Base-by-base conservation (phyloP, 2,329 filamentous ascomycete genomes). In the Daldinia sp. region DNA sequence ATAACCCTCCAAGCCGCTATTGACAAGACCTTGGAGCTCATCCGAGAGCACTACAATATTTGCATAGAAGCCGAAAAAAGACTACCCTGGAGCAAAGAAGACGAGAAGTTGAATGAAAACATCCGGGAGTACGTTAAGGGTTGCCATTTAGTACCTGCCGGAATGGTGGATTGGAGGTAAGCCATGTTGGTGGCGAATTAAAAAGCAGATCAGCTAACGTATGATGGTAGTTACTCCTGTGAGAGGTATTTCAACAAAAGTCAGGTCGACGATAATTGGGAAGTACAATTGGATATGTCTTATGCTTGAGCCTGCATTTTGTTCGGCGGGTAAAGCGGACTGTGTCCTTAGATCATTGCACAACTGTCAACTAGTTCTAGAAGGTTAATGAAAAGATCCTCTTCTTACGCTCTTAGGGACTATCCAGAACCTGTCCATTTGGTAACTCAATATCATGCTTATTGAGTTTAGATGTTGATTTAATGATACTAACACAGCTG, bases 41-140 rank as follows among this genome's bases (percentile, higher is more conserved):
- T 78, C 18, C 74, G 74, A 6, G 70, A 76, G 26, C 76, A 76
- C 57, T 77, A 78, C 54, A 66, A 39, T 4, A 72, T 74, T 35
- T 77, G 75, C 33, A 68, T 75, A 0, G 75, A 70, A 0, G 76
- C 76, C 1, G 75, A 77, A 4, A 5, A 39, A 39, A 15, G 12
- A 15, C 13, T 39, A 12, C 35, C 35, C 3, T 39, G 35, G 35
- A 39, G 35, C 35, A 13, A 39, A 39, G 35, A 39, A 15, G 12
- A 39, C 5, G 2, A 39, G 4, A 39, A 39, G 12, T 15, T 39
- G 12, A 39, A 39, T 13, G 3, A 39, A 6, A 39, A 15, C 12
- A 39, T 39, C 12, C 35, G 2, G 13, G 35, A 39, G 13, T 39
- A 39, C 2, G 13, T 39, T 13, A 39, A 39, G 12, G 35, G 35